phyloP scores from a whole-genome alignment of 1,284 basidiomycete genomes.

The Cerioporus squamosus region DNA sequence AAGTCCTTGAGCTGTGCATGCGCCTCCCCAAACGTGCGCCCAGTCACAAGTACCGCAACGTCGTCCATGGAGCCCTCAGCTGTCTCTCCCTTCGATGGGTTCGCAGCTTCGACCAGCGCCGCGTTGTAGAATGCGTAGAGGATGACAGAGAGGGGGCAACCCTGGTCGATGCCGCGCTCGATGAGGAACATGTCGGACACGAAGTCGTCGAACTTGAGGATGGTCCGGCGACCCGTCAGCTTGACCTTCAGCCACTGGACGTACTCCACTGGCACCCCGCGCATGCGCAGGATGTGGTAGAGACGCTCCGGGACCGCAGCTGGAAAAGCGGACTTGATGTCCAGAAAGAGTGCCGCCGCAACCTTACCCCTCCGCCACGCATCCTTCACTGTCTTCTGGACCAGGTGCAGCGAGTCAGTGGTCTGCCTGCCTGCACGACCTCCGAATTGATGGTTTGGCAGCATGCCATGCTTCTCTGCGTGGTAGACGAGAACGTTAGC shows the following conservation, averaged over 20 bases:
- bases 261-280: conserved; percentile 32
- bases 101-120: conserved; percentile 26
- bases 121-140: conserved; percentile 40
- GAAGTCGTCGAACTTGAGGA: conserved; percentile 36
- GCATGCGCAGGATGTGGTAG: conserved; percentile 35
- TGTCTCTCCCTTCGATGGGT: conserved; percentile 13
- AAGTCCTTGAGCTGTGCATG: conserved; percentile 14
- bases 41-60: conserved; percentile 17
- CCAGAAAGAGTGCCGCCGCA: conserved; percentile 39
- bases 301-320: conserved; percentile 34
- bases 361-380: conserved; percentile 39
- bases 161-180: conserved; percentile 37
- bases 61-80: conserved; percentile 37
- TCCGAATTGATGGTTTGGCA: conserved; percentile 40
- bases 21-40: conserved; percentile 17
- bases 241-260: conserved; percentile 27
- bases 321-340: conserved; percentile 46
- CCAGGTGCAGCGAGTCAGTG: conserved; percentile 40
- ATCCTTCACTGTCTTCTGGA: conserved; percentile 36
- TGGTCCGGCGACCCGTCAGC: conserved; percentile 29
- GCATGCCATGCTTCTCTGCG: conserved; percentile 12
- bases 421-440: conserved; percentile 38
- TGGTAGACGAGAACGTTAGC: conserved; percentile 29
- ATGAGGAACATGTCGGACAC: conserved; percentile 29
- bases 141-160: conserved; percentile 38